Evolutionary conservation across 164 flowering plant species (phyloP), one percentile per base, ranked within the genome.

Genomic region (Cinnamomum micranthum): DNA sequence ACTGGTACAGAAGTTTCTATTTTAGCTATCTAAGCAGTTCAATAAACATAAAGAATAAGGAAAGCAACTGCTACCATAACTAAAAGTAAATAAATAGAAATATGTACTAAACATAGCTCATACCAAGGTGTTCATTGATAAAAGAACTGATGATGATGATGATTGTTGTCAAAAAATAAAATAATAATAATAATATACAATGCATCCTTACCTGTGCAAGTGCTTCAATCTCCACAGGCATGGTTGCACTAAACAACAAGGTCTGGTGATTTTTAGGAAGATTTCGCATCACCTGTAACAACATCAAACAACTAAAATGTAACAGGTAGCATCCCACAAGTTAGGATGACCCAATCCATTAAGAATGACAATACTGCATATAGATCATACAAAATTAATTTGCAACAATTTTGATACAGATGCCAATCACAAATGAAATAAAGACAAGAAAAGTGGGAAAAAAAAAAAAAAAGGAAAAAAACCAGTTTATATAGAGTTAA

Each of bases 191-290:
- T 35, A 6, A 14, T 23, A 28, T 17, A 59, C 2, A 3, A 59
- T 24, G 52, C 41, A 62, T 11, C 47, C 33, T 17, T 69, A 88
- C 92, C 89, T 86, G 89, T 71, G 92, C 89, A 51, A 89, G 85
- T 50, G 81, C 78, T 86, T 89, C 92, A 82, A 89, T 86, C 82
- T 89, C 92, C 74, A 80, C 78, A 14, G 92, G 92, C 92, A 89
- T 89, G 51, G 92, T 89, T 73, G 92, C 92, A 82, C 92, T 87
- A 78, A 89, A 89, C 80, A 89, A 75, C 85, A 89, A 78, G 41
- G 92, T 89, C 76, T 87, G 92, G 80, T 87, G 92, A 70, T 82
- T 85, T 75, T 76, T 69, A 1, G 92, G 90, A 80, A 89, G 90
- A 75, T 80, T 87, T 10, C 77, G 80, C 92, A 88, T 86, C 65